Evolutionary conservation across 2,329 filamentous ascomycete species (phyloP), one percentile per base, ranked within the genome.

Genomic region (Beauveria pseudobassiana): DNA sequence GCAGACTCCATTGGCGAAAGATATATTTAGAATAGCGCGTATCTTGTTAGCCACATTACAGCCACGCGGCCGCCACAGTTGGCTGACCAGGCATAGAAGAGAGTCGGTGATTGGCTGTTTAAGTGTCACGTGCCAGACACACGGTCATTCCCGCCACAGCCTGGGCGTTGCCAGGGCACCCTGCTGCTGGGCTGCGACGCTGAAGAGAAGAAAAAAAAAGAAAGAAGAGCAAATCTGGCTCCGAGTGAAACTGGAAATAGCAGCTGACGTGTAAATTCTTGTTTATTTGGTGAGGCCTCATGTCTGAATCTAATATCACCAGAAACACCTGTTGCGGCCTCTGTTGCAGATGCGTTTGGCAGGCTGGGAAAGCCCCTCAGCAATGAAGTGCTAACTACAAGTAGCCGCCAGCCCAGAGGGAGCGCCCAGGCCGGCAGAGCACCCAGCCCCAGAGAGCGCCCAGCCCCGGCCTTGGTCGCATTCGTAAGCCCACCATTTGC

Each of bases 271-370:
- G 6, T 22, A 0, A 16, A 26, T 7, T 5, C 16, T 1, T 3
- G 5, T 1, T 10, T 7, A 22, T 38, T 8, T 14, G 30, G 30
- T 34, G 30, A 12, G 30, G 30, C 30, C 30, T 34, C 30, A 12
- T 34, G 10, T 34, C 3, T 34, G 5, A 34, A 42, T 16, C 3
- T 16, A 26, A 22, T 18, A 20, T 20, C 3, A 34, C 12, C 43
- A 16, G 38, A 59, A 59, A 59, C 48, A 40, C 34, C 24, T 51
- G 56, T 59, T 59, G 56, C 48, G 56, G 38, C 56, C 9, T 24
- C 24, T 45, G 56, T 59, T 48, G 56, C 56, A 59, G 56, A 48
- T 52, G 8, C 26, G 56, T 59, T 59, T 59, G 56, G 56, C 24
- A 45, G 48, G 38, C 56, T 59, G 48, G 38, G 34, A 34, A 12